Percentiles rank a stretch among this genome's conserved stretches.
These are phyloP conservation scores for Termitomyces sp. DNA, from an alignment of 1,284 basidiomycete genomes.

Conservation along the genomic window DNA sequence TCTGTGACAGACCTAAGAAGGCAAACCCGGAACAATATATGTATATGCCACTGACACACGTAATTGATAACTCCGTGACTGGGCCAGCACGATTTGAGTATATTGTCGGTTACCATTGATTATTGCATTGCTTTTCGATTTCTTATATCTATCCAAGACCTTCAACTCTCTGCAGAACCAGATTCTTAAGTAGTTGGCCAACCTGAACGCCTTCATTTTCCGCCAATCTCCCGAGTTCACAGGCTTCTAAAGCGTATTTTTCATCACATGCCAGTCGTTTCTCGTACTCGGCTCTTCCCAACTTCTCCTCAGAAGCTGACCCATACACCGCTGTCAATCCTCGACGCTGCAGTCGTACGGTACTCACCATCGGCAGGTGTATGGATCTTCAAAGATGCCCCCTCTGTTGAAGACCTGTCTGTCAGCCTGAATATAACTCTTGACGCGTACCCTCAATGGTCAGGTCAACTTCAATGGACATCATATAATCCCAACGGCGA, in stretches of 20 bases:
- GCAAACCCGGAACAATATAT: neutral
- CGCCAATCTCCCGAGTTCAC: neutral
- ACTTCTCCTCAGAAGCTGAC: neutral
- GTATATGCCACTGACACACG: no score
- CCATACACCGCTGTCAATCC: constrained; percentile 25
- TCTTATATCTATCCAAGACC: neutral
- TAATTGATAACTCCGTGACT: no score
- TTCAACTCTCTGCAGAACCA: neutral
- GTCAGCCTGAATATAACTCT: constrained; percentile 26
- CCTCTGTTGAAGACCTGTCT: constrained; percentile 9
- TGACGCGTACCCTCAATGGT: constrained; percentile 33
- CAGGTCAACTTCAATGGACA: constrained; percentile 31
- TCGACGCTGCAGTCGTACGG: constrained; percentile 25
- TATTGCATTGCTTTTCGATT: neutral
- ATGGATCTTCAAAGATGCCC: constrained; percentile 25
- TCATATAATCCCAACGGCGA: constrained; percentile 20
- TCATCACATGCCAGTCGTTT: constrained; percentile 8
- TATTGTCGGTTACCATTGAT: no score
- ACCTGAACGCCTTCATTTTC: neutral
- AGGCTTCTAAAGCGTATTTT: neutral
- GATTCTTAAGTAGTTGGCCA: neutral
- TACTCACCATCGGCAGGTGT: constrained; percentile 24
- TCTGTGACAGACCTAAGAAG: neutral
- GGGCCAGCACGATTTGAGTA: no score
- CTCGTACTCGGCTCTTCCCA: constrained; percentile 16